Conservation (phyloP, 2,329 filamentous ascomycete species). For the Diaporthe amygdali region DNA sequence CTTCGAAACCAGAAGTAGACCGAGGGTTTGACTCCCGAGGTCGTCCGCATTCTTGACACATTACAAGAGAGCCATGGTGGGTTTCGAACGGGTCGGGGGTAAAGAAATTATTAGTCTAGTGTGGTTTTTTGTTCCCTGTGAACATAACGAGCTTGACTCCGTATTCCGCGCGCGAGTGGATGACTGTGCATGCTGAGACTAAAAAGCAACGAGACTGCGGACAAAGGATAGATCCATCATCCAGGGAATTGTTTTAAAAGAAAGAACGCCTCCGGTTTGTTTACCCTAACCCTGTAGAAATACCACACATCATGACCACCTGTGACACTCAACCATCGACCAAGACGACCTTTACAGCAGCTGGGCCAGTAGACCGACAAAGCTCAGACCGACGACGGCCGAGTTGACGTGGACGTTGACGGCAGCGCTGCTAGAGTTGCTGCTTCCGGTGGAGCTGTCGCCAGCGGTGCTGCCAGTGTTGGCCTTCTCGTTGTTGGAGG, state of each 20-base stretch:
- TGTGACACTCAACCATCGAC: constrained; percentile 19
- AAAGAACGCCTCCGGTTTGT: constrained; percentile 29
- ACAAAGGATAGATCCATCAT: constrained; percentile 27
- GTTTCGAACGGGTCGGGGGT: constrained; percentile 21
- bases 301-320: constrained; percentile 24
- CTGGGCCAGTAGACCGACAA: constrained; percentile 53
- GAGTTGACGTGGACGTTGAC: constrained; percentile 54
- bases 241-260: constrained; percentile 26
- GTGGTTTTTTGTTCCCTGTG: constrained; percentile 38
- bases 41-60: constrained; percentile 8
- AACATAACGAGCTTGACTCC: constrained; percentile 35
- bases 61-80: constrained; percentile 9
- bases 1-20: background rate
- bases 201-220: constrained; percentile 24
- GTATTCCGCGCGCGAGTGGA: constrained; percentile 25
- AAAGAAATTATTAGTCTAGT: constrained; percentile 51
- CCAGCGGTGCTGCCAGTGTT: constrained; percentile 51
- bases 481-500: constrained; percentile 55
- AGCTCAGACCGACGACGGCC: constrained; percentile 51
- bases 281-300: constrained; percentile 27
- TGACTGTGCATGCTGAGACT: constrained; percentile 26
- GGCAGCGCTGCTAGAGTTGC: constrained; percentile 41
- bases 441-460: constrained; percentile 35
- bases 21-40: background rate
- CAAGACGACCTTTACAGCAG: constrained; percentile 51